Evolutionary conservation across 2,329 filamentous ascomycete genomes (phyloP).

Genomic region (Diaporthe helianthi): DNA sequence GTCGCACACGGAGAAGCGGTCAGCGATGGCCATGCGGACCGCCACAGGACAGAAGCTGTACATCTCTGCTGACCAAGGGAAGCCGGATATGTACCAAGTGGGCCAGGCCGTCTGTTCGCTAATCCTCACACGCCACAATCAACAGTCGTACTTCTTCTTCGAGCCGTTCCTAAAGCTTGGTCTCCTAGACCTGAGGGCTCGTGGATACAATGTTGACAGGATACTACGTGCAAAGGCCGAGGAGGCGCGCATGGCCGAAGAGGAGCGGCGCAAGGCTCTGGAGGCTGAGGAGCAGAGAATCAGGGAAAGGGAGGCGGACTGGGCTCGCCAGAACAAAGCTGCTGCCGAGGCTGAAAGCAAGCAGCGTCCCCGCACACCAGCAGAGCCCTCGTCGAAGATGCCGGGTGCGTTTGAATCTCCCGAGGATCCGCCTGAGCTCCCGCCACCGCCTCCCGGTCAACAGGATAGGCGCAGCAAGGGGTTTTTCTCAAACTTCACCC

Average conservation of each 20-base stretch:
- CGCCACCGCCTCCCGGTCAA: conserved; percentile 38
- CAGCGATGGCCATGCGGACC: conserved; percentile 69
- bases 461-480: conserved; percentile 56
- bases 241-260: conserved; percentile 86
- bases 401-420: conserved; percentile 80
- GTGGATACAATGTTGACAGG: conserved; percentile 95
- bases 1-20: conserved; percentile 76
- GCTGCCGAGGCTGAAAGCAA: conserved; percentile 49
- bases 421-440: conserved; percentile 49
- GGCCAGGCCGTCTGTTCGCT: conserved; percentile 85
- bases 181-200: conserved; percentile 79
- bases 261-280: conserved; percentile 76
- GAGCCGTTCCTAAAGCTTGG: conserved; percentile 90
- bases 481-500: conserved; percentile 73
- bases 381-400: conserved; percentile 74
- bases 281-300: conserved; percentile 76
- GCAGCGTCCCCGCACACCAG: conserved; percentile 68
- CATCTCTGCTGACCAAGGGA: conserved; percentile 67
- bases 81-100: conserved; percentile 88
- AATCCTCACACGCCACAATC: conserved; percentile 80
- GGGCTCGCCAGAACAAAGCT: conserved; percentile 54
- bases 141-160: conserved; percentile 88
- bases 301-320: conserved; percentile 59
- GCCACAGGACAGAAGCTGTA: conserved; percentile 72
- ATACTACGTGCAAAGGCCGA: conserved; percentile 88